Evolutionary conservation across 108 stramenopile genomes (phyloP), one percentile per base, ranked within the genome.

Genomic region (Conticribra guillardii): DNA sequence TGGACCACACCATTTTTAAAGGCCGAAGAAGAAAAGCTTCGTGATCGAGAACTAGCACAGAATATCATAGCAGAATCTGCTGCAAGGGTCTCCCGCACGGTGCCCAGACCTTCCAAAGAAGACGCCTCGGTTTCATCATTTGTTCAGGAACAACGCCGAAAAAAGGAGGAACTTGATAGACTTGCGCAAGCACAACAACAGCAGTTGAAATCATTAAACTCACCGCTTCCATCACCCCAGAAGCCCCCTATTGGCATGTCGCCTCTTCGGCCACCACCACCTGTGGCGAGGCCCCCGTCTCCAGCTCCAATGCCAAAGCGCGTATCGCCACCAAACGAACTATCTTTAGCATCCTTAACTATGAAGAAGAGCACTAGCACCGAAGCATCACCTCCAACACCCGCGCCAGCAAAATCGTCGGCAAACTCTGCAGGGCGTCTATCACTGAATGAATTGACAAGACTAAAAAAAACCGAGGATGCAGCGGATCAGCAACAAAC

Each of bases 91-190:
- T 74, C 77, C 18, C 65, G 64, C 32, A 81, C 74, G 31, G 80
- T 65, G 9, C 73, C 74, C 22, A 71, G 72, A 52, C 75, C 61
- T 22, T 37, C 56, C 1, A 61, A 70, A 44, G 51, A 70, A 17
- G 75, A 77, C 57, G 80, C 64, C 8, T 81, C 75, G 9, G 57
- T 61, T 19, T 66, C 69, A 1, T 37, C 75, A n/a, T 81, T 81
- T 37, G 69, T 81, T 34, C 44, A 57, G 24, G 70, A 81, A 47
- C 80, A 81, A 75, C 69, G 69, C 7, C 64, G 34, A 45, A 81
- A 81, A 50, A 76, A 81, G 31, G 80, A 65, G 41, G 80, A 76
- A 41, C 46, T 81, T 31, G 75, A 76, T 59, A 54, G 58, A 28
- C 49, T 81, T 22, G 67, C 52, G 17, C 61, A 71, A 57, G 34